Conservation (phyloP, 352 stramenopile species). For the Aphanomyces astaci region DNA sequence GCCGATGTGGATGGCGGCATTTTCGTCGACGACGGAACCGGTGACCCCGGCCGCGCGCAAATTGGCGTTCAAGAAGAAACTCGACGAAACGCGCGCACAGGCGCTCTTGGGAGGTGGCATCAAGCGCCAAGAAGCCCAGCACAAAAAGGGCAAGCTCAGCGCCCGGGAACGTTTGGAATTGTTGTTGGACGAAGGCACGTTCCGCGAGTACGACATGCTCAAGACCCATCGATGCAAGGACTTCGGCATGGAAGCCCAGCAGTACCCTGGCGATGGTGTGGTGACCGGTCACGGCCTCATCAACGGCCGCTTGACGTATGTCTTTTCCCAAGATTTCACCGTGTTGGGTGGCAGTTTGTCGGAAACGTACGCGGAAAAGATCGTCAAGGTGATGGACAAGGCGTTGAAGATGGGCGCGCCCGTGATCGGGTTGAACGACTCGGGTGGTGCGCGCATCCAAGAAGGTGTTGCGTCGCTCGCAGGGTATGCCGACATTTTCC, state of each 20-base stretch:
- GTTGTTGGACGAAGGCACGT: slow-evolving; percentile 93
- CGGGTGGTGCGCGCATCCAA: slow-evolving; percentile 96
- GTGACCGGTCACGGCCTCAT: slow-evolving; percentile 92
- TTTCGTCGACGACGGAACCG: slow-evolving; percentile 24
- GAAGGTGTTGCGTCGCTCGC: slow-evolving; percentile 95
- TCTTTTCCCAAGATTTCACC: slow-evolving; percentile 97
- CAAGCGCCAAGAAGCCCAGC: slow-evolving; percentile 83
- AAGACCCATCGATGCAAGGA: slow-evolving; percentile 95
- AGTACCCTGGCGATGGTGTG: slow-evolving; percentile 93
- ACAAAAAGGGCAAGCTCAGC: slow-evolving; percentile 94
- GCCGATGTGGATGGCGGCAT: background rate
- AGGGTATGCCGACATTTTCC: slow-evolving; percentile 98
- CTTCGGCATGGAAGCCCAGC: slow-evolving; percentile 94
- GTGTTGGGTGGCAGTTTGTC: slow-evolving; percentile 95
- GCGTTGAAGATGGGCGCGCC: slow-evolving; percentile 91
- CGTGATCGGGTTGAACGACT: slow-evolving; percentile 98
- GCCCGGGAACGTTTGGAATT: slow-evolving; percentile 93
- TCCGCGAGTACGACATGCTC: slow-evolving; percentile 95
- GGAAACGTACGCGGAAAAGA: slow-evolving; percentile 97
- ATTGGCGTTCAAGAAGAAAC: slow-evolving; percentile 58
- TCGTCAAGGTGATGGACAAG: slow-evolving; percentile 99
- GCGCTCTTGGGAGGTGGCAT: slow-evolving; percentile 85
- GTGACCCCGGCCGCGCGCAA: slow-evolving; percentile 55
- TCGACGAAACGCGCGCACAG: slow-evolving; percentile 55
- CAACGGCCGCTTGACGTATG: slow-evolving; percentile 93